Base-by-base conservation (phyloP, 164 flowering plant species). In the Brasenia schreberi region DNA sequence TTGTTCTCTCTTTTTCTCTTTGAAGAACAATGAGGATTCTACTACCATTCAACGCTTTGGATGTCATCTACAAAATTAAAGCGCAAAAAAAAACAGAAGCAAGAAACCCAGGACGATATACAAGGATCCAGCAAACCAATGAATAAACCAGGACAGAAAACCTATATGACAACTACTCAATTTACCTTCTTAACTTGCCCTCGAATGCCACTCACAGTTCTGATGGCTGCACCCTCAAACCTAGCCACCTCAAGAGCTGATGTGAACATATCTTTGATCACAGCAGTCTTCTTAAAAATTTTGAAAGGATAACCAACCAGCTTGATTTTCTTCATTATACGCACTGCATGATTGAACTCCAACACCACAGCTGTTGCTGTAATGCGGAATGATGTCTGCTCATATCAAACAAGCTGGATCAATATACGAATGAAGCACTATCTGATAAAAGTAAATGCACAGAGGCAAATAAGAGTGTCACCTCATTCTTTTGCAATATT, bases 151-250 rank as follows among this genome's bases (percentile, higher is more conserved):
- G 27, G 7, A 10, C 7, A 61, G 12, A 45, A 3, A 16, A 43
- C 45, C 12, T 10, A 60, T 5, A 23, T 11, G 11, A 61, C 18
- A 61, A 7, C 19, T 52, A 45, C 17, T 16, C 12, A n/a, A 45
- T 65, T 27, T 84, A 91, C 99, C 97, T 91, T 94, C 77, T 94
- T 91, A 70, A 94, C 92, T 71, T 89, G 96, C 49, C 99, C 99
- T 7, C 99, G 80, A 60, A 94, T 94, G 27, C 96, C 92, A 83
- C 98, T 94, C 68, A 88, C 97, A 59, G 99, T 94, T 56, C 87
- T 80, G 70, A 94, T 63, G n/a, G 92, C 74, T 62, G 95, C 95
- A 70, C 97, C 97, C 79, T 91, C 96, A 81, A 82, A 94, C 78
- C 82, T 81, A 62, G 96, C 96, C 68, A 91, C 75, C 78, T 94